phyloP scores from a whole-genome alignment of 768 basidiomycete genomes.

The Pisolithus albus region DNA sequence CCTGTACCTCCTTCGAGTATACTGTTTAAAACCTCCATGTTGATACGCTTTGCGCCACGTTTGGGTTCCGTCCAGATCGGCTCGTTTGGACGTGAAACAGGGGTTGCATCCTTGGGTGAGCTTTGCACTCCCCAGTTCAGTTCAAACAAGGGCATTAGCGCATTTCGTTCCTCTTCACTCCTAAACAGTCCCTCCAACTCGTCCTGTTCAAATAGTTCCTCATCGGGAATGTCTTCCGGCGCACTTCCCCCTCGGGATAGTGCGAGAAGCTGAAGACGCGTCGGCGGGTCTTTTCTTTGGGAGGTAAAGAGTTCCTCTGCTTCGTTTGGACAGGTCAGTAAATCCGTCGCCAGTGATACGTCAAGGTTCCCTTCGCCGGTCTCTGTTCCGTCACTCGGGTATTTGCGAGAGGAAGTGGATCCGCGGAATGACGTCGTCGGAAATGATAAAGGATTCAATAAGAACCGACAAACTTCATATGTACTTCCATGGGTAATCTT shows the following conservation, averaged over 20 bases:
- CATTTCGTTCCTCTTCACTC: slow-evolving; percentile 42
- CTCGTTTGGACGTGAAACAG: not conserved
- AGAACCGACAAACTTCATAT: slow-evolving; percentile 44
- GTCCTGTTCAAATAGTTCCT: slow-evolving; percentile 64
- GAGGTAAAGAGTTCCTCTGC: not conserved
- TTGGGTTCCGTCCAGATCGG: slow-evolving; percentile 13
- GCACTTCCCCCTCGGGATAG: slow-evolving; percentile 51
- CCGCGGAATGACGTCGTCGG: slow-evolving; percentile 5
- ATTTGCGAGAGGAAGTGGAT: not conserved
- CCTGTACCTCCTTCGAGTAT: slow-evolving; percentile 34
- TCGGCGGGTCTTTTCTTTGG: slow-evolving; percentile 30
- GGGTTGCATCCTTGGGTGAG: slow-evolving; percentile 19
- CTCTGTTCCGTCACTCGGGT: not conserved
- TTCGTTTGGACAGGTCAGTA: slow-evolving; percentile 40
- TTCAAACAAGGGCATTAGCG: slow-evolving; percentile 31
- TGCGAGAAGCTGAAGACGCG: slow-evolving; percentile 61
- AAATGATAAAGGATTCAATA: slow-evolving; percentile 51
- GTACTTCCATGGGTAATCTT: slow-evolving; percentile 29
- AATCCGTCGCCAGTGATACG: slow-evolving; percentile 42
- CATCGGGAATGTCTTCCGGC: slow-evolving; percentile 48
- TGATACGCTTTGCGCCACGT: slow-evolving; percentile 36
- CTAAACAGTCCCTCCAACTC: slow-evolving; percentile 62
- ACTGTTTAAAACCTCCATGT: slow-evolving; percentile 50
- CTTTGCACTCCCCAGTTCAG: slow-evolving; percentile 31
- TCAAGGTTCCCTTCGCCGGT: not conserved